Base-by-base conservation (phyloP, 2,329 filamentous ascomycete species). In the Paramyrothecium sp. region DNA sequence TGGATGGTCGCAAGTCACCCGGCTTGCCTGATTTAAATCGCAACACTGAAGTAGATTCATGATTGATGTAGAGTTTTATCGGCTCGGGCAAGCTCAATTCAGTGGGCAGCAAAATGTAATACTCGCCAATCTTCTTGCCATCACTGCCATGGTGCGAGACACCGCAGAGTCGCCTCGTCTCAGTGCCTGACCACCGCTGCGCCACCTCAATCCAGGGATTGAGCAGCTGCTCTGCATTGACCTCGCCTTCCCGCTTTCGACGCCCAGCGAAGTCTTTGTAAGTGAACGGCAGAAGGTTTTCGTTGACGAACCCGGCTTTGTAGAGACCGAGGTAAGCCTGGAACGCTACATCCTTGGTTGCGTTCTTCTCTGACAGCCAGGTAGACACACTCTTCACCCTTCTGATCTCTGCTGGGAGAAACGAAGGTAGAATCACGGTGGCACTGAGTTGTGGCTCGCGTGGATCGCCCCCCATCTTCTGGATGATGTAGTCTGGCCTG, bases 271-370 rank as follows among this genome's bases (percentile, higher is more conserved):
- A 75, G 2, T 77, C 70, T 55, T 71, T 72, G 16, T 5, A 4
- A 13, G 30, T 10, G 21, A 81, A 74, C 10, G 94, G 94, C 46
- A 97, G 78, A 0, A 97, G 73, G 64, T 96, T 81, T 16, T 96
- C 84, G 60, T 91, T 92, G 1, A 98, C 73, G 5, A 97, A 76
- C 0, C 89, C 89, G 23, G 83, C 88, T 8, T 83, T 64, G 67
- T 94, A 87, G 0, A 98, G 78, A 5, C 78, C 79, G 21, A 84
- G 73, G 67, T 93, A 97, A 1, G 92, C 90, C 66, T 91, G 84
- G 60, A 96, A 95, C 0, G 91, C 89, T 1, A 89, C 91, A 71
- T 97, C 94, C 67, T 89, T 91, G 63, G 80, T 86, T 0, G 92
- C 92, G 63, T 85, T 86, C 57, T 80, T 83, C 65, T 95, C 88